Evolutionary conservation across 1,284 basidiomycete genomes (phyloP), one percentile per base, ranked within the genome.

Genomic region (Malassezia globosa): DNA sequence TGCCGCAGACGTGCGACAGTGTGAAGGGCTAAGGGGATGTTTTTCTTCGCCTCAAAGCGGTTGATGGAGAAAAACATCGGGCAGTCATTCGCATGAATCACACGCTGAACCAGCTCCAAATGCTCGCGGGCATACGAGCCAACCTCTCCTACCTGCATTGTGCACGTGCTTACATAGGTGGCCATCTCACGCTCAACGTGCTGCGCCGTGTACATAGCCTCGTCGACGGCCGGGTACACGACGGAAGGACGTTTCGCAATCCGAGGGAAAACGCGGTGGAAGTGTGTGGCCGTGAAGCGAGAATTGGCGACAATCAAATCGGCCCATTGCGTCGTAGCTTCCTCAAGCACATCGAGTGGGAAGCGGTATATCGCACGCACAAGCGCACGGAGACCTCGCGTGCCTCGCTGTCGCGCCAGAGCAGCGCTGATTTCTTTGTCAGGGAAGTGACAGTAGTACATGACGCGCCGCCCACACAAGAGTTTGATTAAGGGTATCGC

Each of bases 401-500:
- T 55, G 0, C 55, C 64, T 23, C 55, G 49, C 54, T 67, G 65
- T 45, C 59, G 54, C 5, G 64, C 60, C 34, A 74, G 71, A 10
- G 65, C 59, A 14, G 82, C 81, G 2, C 82, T 77, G 57, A 82
- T 85, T 18, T 79, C 80, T 1, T 85, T 86, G 44, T 70, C 67
- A 0, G 94, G 92, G 64, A 96, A 97, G 72, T 97, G 92, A 63
- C 89, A 94, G 73, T 97, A 97, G 74, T 95, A 97, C 14, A 97
- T 81, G 21, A 94, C 84, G 1, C 86, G 80, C 8, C 80, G 85
- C 10, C 77, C 76, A 2, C 77, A 79, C 8, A 85, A 68, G 43
- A 77, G 71, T 11, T 85, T 79, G 1, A 97, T 76, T 54, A 92
- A 75, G 0, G 92, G 92, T 16, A 96, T 78, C 53, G 84, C 87